phyloP scores from a whole-genome alignment of 108 stramenopile genomes.

The Seminavis robusta region DNA sequence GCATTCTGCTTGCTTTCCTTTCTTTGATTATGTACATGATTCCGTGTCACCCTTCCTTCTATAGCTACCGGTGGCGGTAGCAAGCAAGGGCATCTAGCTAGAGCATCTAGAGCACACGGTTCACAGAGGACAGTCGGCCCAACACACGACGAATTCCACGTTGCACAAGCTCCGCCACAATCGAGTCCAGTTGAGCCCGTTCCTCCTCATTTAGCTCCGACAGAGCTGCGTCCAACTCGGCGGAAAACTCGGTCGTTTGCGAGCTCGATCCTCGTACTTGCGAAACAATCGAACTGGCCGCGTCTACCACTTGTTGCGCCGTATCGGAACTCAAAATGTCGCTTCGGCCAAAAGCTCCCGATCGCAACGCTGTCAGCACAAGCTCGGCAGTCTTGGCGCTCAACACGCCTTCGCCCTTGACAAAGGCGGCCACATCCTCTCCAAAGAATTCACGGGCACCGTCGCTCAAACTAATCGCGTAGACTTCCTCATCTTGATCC shows the following conservation, averaged over 20 bases:
- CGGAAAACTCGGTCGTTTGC: slow-evolving; percentile 1
- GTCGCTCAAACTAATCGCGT: slow-evolving; percentile 75
- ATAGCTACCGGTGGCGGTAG: too few relatives aligned
- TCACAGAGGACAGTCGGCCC: slow-evolving; percentile 21
- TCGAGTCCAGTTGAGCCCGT: slow-evolving; percentile 28
- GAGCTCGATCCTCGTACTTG: neutral
- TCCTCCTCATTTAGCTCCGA: slow-evolving; percentile 25
- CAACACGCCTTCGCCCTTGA: slow-evolving; percentile 65
- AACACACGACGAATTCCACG: slow-evolving; percentile 27
- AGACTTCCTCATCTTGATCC: slow-evolving; percentile 78
- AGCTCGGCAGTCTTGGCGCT: slow-evolving; percentile 44
- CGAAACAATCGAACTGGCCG: slow-evolving; percentile 12
- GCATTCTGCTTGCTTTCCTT: too few relatives aligned
- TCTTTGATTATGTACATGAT: too few relatives aligned
- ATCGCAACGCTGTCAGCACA: slow-evolving; percentile 48
- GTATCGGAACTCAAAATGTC: slow-evolving; percentile 30
- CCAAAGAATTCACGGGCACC: slow-evolving; percentile 70
- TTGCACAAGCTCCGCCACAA: slow-evolving; percentile 29
- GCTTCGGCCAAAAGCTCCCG: slow-evolving; percentile 31
- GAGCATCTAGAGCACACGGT: slow-evolving; percentile 14
- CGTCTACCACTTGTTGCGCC: slow-evolving; percentile 16
- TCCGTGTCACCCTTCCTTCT: too few relatives aligned
- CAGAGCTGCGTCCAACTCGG: slow-evolving; percentile 22
- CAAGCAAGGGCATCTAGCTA: too few relatives aligned
- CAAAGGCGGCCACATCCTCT: slow-evolving; percentile 51